Conservation (phyloP, 108 stramenopile species). For the Hondaea fermentalgiana region DNA sequence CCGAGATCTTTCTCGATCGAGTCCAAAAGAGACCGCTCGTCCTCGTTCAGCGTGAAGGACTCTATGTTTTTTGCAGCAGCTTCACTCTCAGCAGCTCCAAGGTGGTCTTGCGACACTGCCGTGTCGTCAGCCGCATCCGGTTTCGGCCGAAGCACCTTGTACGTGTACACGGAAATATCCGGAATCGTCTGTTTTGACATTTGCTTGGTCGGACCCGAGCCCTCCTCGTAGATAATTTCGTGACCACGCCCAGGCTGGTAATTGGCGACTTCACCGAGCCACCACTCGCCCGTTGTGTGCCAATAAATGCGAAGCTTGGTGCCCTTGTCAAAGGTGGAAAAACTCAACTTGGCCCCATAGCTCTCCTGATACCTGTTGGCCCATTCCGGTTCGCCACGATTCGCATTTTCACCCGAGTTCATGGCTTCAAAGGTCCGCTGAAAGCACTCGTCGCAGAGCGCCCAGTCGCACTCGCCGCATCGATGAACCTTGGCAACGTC, state of each 20-base stretch:
- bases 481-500: neutral
- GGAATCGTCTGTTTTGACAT: neutral
- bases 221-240: conserved; percentile 3
- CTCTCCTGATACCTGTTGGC: neutral
- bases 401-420: neutral
- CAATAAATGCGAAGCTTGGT: neutral
- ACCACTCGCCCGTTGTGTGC: conserved; percentile 17
- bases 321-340: neutral
- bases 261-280: neutral
- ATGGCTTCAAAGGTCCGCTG: neutral
- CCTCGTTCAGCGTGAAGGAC: neutral
- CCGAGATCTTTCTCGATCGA: neutral
- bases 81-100: too few species aligned
- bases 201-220: neutral
- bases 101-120: neutral
- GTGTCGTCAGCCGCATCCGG: neutral
- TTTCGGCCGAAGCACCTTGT: neutral
- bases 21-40: neutral
- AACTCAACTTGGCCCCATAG: neutral
- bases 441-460: neutral
- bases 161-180: conserved; percentile 7
- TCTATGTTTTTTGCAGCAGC: neutral
- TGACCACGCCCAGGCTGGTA: neutral
- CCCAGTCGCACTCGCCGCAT: neutral
- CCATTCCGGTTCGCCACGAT: neutral